Evolutionary conservation across 164 flowering plant species (phyloP).

Genomic region (Houttuynia cordata): DNA sequence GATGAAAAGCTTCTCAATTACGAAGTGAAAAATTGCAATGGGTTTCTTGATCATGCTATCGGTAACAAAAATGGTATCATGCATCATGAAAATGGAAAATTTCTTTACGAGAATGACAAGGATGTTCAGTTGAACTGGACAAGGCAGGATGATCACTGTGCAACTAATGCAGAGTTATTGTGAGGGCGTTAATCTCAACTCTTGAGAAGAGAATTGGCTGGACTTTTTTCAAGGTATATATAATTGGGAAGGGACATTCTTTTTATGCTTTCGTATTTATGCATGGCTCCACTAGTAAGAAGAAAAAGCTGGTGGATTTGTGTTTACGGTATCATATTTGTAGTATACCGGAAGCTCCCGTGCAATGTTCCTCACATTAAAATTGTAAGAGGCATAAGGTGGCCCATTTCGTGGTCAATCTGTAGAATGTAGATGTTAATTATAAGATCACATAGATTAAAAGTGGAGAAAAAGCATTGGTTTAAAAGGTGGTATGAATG

Average conservation of each 20-base stretch:
- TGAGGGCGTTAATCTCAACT: neutral
- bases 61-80: neutral
- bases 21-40: neutral
- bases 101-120: neutral
- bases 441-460: too few species aligned
- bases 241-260: neutral
- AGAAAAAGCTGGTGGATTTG: constrained; percentile 1
- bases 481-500: too few species aligned
- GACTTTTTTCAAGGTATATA: neutral
- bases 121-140: neutral
- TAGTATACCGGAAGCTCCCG: constrained; percentile 3
- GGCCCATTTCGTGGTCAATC: neutral
- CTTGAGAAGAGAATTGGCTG: neutral
- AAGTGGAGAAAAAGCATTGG: too few species aligned
- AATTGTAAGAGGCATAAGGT: neutral
- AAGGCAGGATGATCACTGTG: neutral
- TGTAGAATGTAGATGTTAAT: too few species aligned
- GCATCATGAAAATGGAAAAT: too few species aligned
- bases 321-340: constrained; percentile 6
- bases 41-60: neutral
- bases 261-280: neutral
- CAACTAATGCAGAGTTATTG: too few species aligned
- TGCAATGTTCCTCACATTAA: neutral
- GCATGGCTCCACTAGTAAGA: constrained; percentile 3
- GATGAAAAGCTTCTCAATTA: neutral